phyloP scores from a whole-genome alignment of 176 grass and related monocot species.

The Eragrostis curvula region DNA sequence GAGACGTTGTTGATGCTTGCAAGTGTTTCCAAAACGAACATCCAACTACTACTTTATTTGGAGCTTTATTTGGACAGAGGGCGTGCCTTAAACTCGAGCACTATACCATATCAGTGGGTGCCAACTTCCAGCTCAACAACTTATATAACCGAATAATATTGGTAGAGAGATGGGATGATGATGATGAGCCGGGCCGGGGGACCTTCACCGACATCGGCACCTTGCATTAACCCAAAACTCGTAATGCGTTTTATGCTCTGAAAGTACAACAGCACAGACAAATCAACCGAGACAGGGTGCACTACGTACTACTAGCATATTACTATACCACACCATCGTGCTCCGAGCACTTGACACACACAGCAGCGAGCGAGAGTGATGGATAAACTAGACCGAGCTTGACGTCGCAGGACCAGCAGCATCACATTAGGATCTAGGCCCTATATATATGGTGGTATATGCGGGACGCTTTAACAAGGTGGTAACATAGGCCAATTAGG shows the following conservation, averaged over 20 bases:
- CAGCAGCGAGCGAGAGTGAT: background rate
- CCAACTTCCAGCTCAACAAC: background rate
- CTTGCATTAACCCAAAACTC: background rate
- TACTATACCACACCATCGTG: no score
- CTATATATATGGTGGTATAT: background rate
- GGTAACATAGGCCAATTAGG: conserved; percentile 8
- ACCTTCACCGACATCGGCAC: background rate
- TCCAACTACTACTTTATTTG: background rate
- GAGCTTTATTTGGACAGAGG: background rate
- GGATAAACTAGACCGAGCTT: background rate
- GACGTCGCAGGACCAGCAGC: conserved; percentile 5
- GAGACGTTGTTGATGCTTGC: background rate
- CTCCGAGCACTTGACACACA: background rate
- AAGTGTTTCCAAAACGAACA: background rate
- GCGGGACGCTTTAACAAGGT: background rate
- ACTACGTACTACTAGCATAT: no score
- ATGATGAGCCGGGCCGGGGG: background rate
- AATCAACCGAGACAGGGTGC: no score
- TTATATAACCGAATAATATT: conserved; percentile 3
- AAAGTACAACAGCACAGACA: no score
- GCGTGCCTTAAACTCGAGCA: background rate
- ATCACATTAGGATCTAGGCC: background rate
- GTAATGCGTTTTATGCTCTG: background rate
- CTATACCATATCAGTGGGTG: background rate
- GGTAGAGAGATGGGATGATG: background rate